A percentile compares a stretch with the other conserved stretches of the same genome.
These are phyloP conservation scores for Aureobasidium sp. DNA, from an alignment of 2,329 filamentous ascomycete genomes.

Conservation along the genomic window DNA sequence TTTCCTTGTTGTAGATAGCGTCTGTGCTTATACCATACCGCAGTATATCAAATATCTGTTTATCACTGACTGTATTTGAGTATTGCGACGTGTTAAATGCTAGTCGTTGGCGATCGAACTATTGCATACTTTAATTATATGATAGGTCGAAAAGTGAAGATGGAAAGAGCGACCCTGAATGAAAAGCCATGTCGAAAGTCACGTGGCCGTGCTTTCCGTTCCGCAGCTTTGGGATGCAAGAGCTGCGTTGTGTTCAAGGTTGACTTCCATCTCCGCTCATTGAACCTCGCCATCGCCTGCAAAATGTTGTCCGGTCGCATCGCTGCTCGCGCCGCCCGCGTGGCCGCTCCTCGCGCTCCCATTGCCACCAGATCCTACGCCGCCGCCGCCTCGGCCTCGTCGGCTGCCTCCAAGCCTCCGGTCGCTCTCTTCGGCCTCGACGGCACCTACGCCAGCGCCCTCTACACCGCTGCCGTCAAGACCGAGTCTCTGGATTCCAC, in stretches of 20 bases:
- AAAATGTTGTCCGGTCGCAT: slow-evolving; percentile 50
- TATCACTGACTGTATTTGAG: not conserved
- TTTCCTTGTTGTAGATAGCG: slow-evolving; percentile 12
- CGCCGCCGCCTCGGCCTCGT: slow-evolving; percentile 44
- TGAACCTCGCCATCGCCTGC: slow-evolving; percentile 20
- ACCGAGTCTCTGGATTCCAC: slow-evolving; percentile 75
- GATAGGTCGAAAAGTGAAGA: not conserved
- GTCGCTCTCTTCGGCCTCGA: slow-evolving; percentile 90
- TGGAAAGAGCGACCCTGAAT: not conserved
- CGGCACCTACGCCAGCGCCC: slow-evolving; percentile 94
- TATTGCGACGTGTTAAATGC: not conserved
- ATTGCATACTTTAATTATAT: not conserved
- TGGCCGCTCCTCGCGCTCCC: slow-evolving; percentile 48
- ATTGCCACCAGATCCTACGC: slow-evolving; percentile 68
- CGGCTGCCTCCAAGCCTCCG: slow-evolving; percentile 68
- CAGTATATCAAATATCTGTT: slow-evolving; percentile 7
- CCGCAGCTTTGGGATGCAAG: slow-evolving; percentile 1
- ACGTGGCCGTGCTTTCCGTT: not conserved
- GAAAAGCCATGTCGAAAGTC: not conserved
- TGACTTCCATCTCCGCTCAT: slow-evolving; percentile 7
- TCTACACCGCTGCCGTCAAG: slow-evolving; percentile 97
- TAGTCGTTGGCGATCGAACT: not conserved
- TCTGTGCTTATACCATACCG: slow-evolving; percentile 13
- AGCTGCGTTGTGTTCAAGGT: not conserved
- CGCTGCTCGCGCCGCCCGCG: slow-evolving; percentile 49